These are phyloP conservation scores for Epichloe uncinata DNA, from an alignment of 2,329 filamentous ascomycete species.

Conservation along the genomic window DNA sequence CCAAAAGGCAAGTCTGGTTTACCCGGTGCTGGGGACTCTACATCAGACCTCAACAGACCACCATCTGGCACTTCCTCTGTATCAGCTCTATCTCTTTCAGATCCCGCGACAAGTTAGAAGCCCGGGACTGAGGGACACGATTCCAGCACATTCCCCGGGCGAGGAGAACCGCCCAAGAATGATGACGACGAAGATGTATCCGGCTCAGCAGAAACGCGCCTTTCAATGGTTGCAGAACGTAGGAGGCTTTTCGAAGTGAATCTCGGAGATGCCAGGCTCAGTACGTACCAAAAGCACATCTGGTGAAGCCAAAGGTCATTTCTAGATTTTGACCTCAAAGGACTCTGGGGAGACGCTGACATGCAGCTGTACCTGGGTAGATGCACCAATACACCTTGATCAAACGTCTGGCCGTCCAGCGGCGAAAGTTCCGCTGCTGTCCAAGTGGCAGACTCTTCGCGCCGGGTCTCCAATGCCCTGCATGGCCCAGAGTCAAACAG, in stretches of 20 bases:
- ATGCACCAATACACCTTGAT: background rate
- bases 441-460: background rate
- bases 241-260: conserved; percentile 12
- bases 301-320: background rate
- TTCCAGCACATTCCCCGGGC: too few relatives aligned
- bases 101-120: background rate
- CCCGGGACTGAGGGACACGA: too few relatives aligned
- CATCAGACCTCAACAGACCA: background rate
- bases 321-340: background rate
- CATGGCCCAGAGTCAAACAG: conserved; percentile 3
- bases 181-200: background rate
- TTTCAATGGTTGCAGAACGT: conserved; percentile 13
- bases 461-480: conserved; percentile 3
- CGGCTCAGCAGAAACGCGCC: background rate
- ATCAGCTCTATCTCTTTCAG: background rate
- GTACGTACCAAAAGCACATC: background rate
- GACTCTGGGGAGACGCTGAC: background rate
- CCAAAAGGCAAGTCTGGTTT: background rate
- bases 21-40: background rate
- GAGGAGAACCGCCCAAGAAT: background rate
- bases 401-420: background rate
- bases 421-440: background rate
- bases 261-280: background rate
- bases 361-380: background rate
- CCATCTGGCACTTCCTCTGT: conserved; percentile 1